Evolutionary conservation across 371 early-diverging fungal species (phyloP).

Genomic region (Apophysomyces ossiformis): DNA sequence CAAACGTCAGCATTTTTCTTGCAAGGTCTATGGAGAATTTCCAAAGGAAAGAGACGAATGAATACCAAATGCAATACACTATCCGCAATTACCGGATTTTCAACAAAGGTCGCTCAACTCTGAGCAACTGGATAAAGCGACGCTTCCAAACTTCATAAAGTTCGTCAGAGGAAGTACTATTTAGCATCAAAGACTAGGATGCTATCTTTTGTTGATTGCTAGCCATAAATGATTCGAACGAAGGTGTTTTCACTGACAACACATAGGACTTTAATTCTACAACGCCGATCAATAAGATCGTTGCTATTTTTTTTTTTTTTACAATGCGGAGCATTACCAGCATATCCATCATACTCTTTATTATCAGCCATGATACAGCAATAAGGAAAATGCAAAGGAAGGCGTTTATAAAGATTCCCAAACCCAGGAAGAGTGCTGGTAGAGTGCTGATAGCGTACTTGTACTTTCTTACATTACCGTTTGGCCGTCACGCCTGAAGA

Average conservation of each 20-base stretch:
- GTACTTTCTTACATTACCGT: too few species aligned
- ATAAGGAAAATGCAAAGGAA: conserved; percentile 3
- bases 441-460: too few species aligned
- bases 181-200: conserved; percentile 1
- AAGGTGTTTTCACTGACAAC: conserved; percentile 2
- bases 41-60: not conserved
- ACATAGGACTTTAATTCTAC: not conserved
- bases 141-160: conserved; percentile 7
- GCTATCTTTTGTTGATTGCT: conserved; percentile 1
- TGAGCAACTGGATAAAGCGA: not conserved
- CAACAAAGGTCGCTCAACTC: conserved; percentile 6
- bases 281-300: not conserved
- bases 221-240: not conserved
- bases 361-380: conserved; percentile 6
- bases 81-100: not conserved
- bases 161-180: not conserved
- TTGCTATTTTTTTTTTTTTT: not conserved
- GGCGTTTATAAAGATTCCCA: too few species aligned
- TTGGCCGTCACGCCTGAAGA: too few species aligned
- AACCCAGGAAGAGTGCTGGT: too few species aligned
- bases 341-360: conserved; percentile 2
- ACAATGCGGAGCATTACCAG: not conserved
- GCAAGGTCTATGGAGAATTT: conserved; percentile 7
- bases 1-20: not conserved
- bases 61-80: not conserved